Evolutionary conservation across 495 filamentous ascomycete genomes (phyloP), one percentile per base, ranked within the genome.

Genomic region (Margaritispora aquatica): DNA sequence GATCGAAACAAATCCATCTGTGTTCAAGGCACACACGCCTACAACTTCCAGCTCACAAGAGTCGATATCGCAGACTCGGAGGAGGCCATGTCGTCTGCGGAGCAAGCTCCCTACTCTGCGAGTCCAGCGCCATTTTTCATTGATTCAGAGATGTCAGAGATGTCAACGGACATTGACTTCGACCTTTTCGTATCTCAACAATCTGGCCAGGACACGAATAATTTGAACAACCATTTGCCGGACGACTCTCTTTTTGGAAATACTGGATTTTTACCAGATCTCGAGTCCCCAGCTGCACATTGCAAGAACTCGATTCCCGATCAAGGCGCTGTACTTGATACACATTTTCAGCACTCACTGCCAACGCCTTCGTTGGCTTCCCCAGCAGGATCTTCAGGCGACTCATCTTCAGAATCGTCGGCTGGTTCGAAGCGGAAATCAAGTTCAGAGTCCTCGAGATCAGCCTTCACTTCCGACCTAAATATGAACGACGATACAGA

Each of bases 371-470:
- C 70, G 19, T 67, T 68, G 1, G 58, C 66, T 17, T 77, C 76
- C 1, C 70, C 74, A 8, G 70, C 70, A 19, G 75, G 70, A 61
- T 79, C 76, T 13, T 71, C 66, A 22, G 74, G 67, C 26, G 77
- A 79, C 57, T 80, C 78, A 1, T 70, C 74, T 9, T 80, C 77
- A 2, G 74, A 76, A 50, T 73, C 74, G 1, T 79, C 77, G 8
- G 77, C 76, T 8, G 67, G 62, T 46, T 72, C 70, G 31, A 75
- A 77, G 68, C 70, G 75, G 19, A 79, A 77, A 55, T 69, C 68
- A 17, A 74, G 75, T 21, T 77, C 77, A 8, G 70, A 75, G 24
- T 77, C 74, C 20, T 76, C 75, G 24, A 65, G 67, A 44, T 72
- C 72, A 13, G 70, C 55, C 11, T 26, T 66, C 21, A 60, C 66